Conservation (phyloP, 139 green algal genomes). For the Chlorella ohadii region DNA sequence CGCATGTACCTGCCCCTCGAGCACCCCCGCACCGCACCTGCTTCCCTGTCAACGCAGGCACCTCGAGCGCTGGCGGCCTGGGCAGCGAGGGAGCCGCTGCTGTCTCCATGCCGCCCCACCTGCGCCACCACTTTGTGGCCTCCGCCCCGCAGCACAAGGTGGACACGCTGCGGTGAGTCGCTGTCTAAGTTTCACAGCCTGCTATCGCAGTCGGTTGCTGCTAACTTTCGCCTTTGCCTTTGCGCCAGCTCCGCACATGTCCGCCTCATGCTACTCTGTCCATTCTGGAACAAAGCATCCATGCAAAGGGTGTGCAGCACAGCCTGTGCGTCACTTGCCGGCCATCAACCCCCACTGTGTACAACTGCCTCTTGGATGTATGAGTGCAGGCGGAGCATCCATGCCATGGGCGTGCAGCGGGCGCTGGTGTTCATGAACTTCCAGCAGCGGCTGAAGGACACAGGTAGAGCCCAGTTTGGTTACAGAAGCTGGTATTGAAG, state of each 20-base stretch:
- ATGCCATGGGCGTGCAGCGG: constrained; percentile 78
- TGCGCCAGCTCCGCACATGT: no score
- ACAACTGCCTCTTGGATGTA: no score
- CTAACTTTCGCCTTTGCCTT: no score
- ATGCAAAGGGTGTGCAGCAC: no score
- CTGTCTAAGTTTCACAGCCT: no score
- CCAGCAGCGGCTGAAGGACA: constrained; percentile 86
- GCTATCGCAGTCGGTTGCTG: no score
- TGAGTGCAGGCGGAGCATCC: constrained; percentile 58
- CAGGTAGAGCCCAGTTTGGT: not conserved
- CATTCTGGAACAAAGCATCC: no score
- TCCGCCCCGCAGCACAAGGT: constrained; percentile 67
- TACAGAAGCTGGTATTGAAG: not conserved
- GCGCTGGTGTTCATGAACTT: constrained; percentile 98
- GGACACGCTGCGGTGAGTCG: constrained; percentile 79
- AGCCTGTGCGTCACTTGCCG: no score
- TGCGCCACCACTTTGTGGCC: constrained; percentile 71
- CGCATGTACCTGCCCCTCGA: no score
- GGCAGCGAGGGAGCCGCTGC: constrained; percentile 46
- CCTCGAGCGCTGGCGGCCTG: constrained; percentile 44
- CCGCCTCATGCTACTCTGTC: no score
- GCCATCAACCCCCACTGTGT: no score
- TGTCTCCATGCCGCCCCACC: constrained; percentile 71
- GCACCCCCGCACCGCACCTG: no score
- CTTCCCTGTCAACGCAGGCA: not conserved